phyloP scores from a whole-genome alignment of 2,329 filamentous ascomycete genomes.

The Phialophora tarda region DNA sequence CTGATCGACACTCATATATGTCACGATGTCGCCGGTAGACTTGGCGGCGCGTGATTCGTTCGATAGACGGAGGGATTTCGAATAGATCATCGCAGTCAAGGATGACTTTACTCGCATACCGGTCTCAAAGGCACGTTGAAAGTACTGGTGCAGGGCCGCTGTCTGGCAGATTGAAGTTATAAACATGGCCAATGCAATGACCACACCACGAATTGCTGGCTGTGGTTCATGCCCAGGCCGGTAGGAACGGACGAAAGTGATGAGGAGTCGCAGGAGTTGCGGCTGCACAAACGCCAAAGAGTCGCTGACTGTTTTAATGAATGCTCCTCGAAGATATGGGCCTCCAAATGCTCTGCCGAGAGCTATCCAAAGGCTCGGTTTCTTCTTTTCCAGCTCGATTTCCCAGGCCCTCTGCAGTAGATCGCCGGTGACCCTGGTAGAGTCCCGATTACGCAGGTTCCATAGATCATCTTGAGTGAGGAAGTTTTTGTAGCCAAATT shows the following conservation, averaged over 20 bases:
- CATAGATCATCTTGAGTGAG: conserved; percentile 95
- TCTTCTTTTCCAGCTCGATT: conserved; percentile 71
- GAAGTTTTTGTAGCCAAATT: conserved; percentile 86
- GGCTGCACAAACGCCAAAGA: conserved; percentile 86
- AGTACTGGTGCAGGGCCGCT: conserved; percentile 92
- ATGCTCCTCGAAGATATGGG: conserved; percentile 77
- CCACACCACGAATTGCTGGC: conserved; percentile 80
- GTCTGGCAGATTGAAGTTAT: conserved; percentile 84
- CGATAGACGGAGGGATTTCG: conserved; percentile 85
- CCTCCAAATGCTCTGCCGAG: conserved; percentile 82
- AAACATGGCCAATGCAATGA: conserved; percentile 93
- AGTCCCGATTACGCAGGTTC: conserved; percentile 82
- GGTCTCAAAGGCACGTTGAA: conserved; percentile 90
- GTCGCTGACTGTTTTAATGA: conserved; percentile 92
- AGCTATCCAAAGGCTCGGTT: conserved; percentile 85
- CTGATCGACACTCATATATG: conserved; percentile 98
- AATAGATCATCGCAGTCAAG: conserved; percentile 87
- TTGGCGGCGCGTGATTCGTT: conserved; percentile 90
- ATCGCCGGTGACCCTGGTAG: conserved; percentile 73
- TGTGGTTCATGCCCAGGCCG: conserved; percentile 64
- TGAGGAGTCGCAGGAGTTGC: conserved; percentile 82
- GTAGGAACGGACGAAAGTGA: conserved; percentile 84
- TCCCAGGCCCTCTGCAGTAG: conserved; percentile 78
- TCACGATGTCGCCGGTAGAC: conserved; percentile 96
- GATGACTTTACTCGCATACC: conserved; percentile 97